A percentile compares a stretch with the other conserved stretches of the same genome.
phyloP scores from a whole-genome alignment of 2,329 filamentous ascomycete genomes.

The Sclerotinia trifoliorum region DNA sequence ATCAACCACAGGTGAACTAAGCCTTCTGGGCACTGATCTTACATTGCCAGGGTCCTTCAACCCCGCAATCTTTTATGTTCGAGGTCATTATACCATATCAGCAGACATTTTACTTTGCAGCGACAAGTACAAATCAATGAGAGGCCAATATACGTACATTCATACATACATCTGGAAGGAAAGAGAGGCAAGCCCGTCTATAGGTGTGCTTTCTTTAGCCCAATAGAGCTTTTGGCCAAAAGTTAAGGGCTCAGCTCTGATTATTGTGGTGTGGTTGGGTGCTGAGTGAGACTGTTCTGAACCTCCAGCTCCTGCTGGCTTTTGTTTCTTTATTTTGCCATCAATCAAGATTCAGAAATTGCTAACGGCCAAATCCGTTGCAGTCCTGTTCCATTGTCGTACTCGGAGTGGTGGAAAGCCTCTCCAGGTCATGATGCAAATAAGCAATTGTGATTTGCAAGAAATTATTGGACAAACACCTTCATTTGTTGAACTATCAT shows the following conservation, averaged over 20 bases:
- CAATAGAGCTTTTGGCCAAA: not conserved
- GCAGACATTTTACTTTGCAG: constrained; percentile 21
- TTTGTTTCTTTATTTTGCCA: not conserved
- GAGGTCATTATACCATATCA: constrained; percentile 22
- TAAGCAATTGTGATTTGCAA: constrained; percentile 2
- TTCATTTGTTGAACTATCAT: not conserved
- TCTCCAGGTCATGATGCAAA: not conserved
- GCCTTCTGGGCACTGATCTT: constrained; percentile 13
- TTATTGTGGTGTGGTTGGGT: constrained; percentile 8
- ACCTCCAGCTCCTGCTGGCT: not conserved
- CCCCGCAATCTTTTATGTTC: constrained; percentile 17
- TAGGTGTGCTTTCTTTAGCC: not conserved
- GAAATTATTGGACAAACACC: constrained; percentile 1
- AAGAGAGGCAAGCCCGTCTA: not conserved
- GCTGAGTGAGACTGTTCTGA: constrained; percentile 21
- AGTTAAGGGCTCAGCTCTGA: constrained; percentile 11
- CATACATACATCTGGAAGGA: not conserved
- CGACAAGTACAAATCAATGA: constrained; percentile 7
- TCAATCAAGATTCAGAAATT: not conserved
- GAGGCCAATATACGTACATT: not conserved
- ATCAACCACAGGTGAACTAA: too few species aligned
- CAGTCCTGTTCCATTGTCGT: not conserved
- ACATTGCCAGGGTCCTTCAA: constrained; percentile 6
- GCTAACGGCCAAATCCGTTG: not conserved
- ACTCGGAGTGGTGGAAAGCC: constrained; percentile 1